phyloP scores from a whole-genome alignment of 176 grass and related monocot genomes.

The Stipa capillata region DNA sequence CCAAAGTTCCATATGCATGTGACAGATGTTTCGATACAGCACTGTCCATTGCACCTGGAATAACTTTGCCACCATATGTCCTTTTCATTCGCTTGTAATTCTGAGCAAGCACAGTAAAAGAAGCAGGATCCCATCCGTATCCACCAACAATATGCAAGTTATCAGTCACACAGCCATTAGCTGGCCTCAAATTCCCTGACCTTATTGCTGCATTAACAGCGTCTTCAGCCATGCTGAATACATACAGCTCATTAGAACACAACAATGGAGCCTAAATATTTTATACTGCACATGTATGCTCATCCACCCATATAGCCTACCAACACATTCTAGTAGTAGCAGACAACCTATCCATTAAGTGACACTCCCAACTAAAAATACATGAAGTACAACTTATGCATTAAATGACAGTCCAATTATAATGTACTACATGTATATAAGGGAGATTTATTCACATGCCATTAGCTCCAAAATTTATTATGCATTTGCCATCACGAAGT shows the following conservation, averaged over 20 bases:
- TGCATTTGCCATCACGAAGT: no score
- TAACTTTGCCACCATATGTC: constrained; percentile 70
- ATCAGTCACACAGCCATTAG: constrained; percentile 81
- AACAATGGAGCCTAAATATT: neutral
- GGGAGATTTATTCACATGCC: no score
- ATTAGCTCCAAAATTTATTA: no score
- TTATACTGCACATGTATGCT: neutral
- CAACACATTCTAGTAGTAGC: neutral
- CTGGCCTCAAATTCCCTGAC: constrained; percentile 68
- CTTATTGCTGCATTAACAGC: constrained; percentile 77
- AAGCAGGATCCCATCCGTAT: constrained; percentile 82
- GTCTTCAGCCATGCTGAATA: constrained; percentile 92
- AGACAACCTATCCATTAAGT: neutral
- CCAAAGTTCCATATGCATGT: constrained; percentile 82
- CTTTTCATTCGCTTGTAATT: constrained; percentile 85
- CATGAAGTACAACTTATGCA: neutral
- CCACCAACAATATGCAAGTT: constrained; percentile 68
- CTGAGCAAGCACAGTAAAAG: constrained; percentile 76
- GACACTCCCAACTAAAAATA: neutral
- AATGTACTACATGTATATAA: no score
- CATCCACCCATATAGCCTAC: neutral
- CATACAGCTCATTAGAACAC: constrained; percentile 13
- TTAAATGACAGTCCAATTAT: neutral
- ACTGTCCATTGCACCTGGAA: constrained; percentile 91
- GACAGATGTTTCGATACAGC: constrained; percentile 80